These are phyloP conservation scores for Blastobotrys mokoenaii DNA, from an alignment of 805 yeast species.

Conservation along the genomic window DNA sequence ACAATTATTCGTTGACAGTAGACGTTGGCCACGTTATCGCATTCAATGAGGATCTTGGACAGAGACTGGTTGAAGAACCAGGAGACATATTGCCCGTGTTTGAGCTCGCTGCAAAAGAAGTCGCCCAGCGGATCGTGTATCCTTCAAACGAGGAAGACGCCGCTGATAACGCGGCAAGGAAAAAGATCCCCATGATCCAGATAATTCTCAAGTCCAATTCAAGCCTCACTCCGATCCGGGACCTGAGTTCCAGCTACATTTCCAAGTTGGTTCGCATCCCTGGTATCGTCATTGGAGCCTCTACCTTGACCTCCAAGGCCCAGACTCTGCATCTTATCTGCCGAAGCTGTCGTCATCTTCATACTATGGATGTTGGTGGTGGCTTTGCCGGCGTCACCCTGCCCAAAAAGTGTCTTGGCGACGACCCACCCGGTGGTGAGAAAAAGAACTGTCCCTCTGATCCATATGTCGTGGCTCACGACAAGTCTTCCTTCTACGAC, in stretches of 20 bases:
- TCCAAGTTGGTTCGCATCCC: constrained; percentile 84
- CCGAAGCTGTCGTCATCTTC: constrained; percentile 76
- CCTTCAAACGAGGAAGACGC: constrained; percentile 16
- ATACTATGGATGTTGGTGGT: constrained; percentile 49
- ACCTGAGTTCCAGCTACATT: constrained; percentile 78
- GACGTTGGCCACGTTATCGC: constrained; percentile 78
- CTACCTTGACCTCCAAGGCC: constrained; percentile 82
- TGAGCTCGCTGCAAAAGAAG: constrained; percentile 50
- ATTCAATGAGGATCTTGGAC: constrained; percentile 83
- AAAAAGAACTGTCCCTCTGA: constrained; percentile 73
- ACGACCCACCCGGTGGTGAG: constrained; percentile 38
- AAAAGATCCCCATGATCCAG: constrained; percentile 71
- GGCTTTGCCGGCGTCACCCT: constrained; percentile 65
- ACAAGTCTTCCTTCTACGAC: constrained; percentile 86
- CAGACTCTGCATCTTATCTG: constrained; percentile 79
- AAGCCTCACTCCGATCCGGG: constrained; percentile 63
- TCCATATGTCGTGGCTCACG: constrained; percentile 90
- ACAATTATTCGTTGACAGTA: constrained; percentile 63
- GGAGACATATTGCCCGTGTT: constrained; percentile 78
- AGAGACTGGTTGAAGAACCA: constrained; percentile 78
- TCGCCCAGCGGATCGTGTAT: constrained; percentile 57
- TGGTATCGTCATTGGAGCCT: constrained; percentile 88
- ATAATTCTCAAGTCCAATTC: constrained; percentile 68
- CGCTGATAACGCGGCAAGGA: constrained; percentile 38
- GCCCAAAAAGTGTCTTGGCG: constrained; percentile 60